These are phyloP conservation scores for Hanseniaspora lachancei DNA, from an alignment of 805 yeast species.

Conservation along the genomic window DNA sequence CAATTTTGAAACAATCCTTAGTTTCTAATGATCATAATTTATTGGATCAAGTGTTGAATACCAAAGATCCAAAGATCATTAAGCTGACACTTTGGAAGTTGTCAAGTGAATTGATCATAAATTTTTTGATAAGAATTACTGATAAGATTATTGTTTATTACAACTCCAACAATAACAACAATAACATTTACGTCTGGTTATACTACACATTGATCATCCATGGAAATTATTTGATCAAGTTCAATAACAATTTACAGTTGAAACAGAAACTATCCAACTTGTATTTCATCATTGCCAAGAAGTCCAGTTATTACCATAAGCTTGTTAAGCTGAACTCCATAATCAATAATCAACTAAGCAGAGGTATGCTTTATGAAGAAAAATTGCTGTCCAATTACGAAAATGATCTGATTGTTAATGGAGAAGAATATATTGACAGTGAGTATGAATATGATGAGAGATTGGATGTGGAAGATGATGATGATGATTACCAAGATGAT, in stretches of 20 bases:
- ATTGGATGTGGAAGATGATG: constrained; percentile 38
- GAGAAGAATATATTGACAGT: constrained; percentile 27
- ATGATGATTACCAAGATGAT: constrained; percentile 25
- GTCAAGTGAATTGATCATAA: constrained; percentile 38
- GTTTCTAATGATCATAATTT: constrained; percentile 75
- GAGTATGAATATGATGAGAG: constrained; percentile 45
- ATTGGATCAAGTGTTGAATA: constrained; percentile 64
- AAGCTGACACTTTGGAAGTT: constrained; percentile 44
- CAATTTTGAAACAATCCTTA: constrained; percentile 77
- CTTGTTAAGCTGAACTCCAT: constrained; percentile 74
- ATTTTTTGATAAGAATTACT: constrained; percentile 46
- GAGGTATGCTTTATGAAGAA: constrained; percentile 35
- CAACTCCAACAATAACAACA: neutral
- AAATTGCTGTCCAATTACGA: constrained; percentile 35
- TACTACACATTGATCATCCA: constrained; percentile 74
- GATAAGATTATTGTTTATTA: constrained; percentile 36
- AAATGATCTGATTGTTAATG: constrained; percentile 28
- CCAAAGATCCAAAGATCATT: constrained; percentile 39
- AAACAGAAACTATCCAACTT: constrained; percentile 47
- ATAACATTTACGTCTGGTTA: constrained; percentile 50
- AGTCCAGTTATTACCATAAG: constrained; percentile 56
- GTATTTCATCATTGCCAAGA: constrained; percentile 50
- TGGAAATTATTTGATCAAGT: constrained; percentile 48
- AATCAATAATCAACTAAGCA: constrained; percentile 57
- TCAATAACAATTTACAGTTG: constrained; percentile 31